These are phyloP conservation scores for Sphagnum magellanicum DNA, from an alignment of 228 moss, liverwort and hornwort genomes.

Conservation along the genomic window DNA sequence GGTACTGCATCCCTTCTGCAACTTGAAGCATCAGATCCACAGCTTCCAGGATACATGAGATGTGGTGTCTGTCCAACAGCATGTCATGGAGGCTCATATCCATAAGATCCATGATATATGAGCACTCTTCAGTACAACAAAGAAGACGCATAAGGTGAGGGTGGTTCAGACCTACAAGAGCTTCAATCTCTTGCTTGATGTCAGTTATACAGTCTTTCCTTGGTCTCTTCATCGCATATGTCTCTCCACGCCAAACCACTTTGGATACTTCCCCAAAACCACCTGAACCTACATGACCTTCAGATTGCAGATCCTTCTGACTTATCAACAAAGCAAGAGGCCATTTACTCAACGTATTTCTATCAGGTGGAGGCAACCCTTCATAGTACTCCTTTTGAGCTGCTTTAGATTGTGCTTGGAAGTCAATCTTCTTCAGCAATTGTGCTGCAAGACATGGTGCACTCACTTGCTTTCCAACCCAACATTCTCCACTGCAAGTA, in stretches of 20 bases:
- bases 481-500: slow-evolving; percentile 1
- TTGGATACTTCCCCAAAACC: slow-evolving; percentile 1
- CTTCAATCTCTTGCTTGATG: slow-evolving; percentile 6
- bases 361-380: background rate
- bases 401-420: no score
- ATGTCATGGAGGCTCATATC: background rate
- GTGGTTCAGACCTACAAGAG: slow-evolving; percentile 8
- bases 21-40: slow-evolving; percentile 26
- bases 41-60: slow-evolving; percentile 2
- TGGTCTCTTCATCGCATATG: slow-evolving; percentile 4
- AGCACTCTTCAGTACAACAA: background rate
- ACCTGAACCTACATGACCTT: background rate
- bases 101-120: slow-evolving; percentile 21
- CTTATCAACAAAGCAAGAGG: slow-evolving; percentile 5
- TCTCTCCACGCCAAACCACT: slow-evolving; percentile 10
- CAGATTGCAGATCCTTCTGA: background rate
- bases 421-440: slow-evolving; percentile 5
- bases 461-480: background rate
- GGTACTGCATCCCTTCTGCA: slow-evolving; percentile 15
- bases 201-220: background rate
- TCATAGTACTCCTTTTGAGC: slow-evolving; percentile 5
- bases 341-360: background rate
- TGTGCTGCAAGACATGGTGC: slow-evolving; percentile 4
- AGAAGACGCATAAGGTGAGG: slow-evolving; percentile 11
- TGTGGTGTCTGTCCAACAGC: background rate